These are phyloP conservation scores for Gentiana macrophylla DNA, from an alignment of 257 asterid species.

Conservation along the genomic window DNA sequence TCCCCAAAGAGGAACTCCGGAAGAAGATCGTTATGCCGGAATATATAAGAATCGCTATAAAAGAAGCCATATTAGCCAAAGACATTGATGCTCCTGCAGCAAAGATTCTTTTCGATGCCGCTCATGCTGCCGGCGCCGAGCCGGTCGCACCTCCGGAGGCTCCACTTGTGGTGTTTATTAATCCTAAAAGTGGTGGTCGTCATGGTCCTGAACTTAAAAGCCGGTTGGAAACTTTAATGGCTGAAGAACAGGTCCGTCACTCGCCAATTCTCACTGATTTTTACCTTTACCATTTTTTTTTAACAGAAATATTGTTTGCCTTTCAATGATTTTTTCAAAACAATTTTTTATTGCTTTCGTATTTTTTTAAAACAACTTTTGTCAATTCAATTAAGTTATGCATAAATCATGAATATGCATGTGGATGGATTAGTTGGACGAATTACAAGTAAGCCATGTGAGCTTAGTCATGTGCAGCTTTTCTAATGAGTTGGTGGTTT, in stretches of 20 bases:
- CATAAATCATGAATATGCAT: too few relatives aligned
- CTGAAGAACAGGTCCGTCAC: slow-evolving; percentile 72
- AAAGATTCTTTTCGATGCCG: slow-evolving; percentile 26
- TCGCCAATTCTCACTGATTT: too few relatives aligned
- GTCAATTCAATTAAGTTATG: too few relatives aligned
- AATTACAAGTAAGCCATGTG: not conserved
- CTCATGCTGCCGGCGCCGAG: slow-evolving; percentile 28
- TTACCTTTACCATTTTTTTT: not conserved
- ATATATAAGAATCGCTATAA: slow-evolving; percentile 63
- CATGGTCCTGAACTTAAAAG: slow-evolving; percentile 89
- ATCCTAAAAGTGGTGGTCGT: slow-evolving; percentile 86
- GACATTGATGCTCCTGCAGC: slow-evolving; percentile 31
- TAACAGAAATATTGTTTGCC: too few relatives aligned
- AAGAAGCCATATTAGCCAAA: slow-evolving; percentile 58
- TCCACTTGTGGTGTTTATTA: slow-evolving; percentile 72
- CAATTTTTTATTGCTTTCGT: not conserved
- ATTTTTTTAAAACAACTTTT: not conserved
- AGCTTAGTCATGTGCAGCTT: not conserved
- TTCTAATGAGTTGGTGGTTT: too few relatives aligned
- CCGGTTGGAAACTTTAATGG: slow-evolving; percentile 78
- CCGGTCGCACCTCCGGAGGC: slow-evolving; percentile 38
- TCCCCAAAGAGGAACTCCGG: slow-evolving; percentile 59
- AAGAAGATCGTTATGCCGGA: slow-evolving; percentile 59
- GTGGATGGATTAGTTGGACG: not conserved
- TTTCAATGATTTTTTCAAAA: not conserved